Evolutionary conservation across 495 filamentous ascomycete species (phyloP).

Genomic region (Xylaria telfairii): DNA sequence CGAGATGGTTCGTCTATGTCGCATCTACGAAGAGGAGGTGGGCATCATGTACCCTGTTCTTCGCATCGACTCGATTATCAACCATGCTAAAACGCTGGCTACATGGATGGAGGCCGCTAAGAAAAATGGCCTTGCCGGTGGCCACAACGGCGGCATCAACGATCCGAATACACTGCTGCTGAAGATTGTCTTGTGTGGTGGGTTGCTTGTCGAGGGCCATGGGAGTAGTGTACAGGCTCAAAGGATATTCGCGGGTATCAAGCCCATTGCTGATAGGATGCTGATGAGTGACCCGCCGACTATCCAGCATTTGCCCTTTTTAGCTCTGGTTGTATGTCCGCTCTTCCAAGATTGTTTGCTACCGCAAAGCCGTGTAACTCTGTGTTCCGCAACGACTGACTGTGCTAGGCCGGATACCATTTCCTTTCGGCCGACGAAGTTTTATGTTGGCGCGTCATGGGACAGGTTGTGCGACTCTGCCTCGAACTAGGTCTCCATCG

Average conservation of each 20-base stretch:
- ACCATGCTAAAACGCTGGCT: constrained; percentile 69
- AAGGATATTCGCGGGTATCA: constrained; percentile 72
- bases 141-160: constrained; percentile 64
- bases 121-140: constrained; percentile 36
- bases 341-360: background rate
- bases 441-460: constrained; percentile 80
- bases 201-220: constrained; percentile 72
- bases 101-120: constrained; percentile 66
- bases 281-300: constrained; percentile 70
- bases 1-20: constrained; percentile 73
- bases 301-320: constrained; percentile 72
- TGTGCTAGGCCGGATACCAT: constrained; percentile 71
- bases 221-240: constrained; percentile 77
- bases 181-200: constrained; percentile 80
- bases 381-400: constrained; percentile 32
- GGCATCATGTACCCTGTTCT: constrained; percentile 86
- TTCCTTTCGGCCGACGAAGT: constrained; percentile 83
- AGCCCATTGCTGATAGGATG: constrained; percentile 69
- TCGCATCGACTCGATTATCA: constrained; percentile 68
- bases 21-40: constrained; percentile 82
- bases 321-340: constrained; percentile 62
- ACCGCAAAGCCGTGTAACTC: background rate
- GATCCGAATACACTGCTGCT: constrained; percentile 73
- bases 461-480: constrained; percentile 75
- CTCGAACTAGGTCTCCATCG: constrained; percentile 82